Evolutionary conservation across 768 basidiomycete species (phyloP), one percentile per base, ranked within the genome.

Genomic region (Collybia nuda): DNA sequence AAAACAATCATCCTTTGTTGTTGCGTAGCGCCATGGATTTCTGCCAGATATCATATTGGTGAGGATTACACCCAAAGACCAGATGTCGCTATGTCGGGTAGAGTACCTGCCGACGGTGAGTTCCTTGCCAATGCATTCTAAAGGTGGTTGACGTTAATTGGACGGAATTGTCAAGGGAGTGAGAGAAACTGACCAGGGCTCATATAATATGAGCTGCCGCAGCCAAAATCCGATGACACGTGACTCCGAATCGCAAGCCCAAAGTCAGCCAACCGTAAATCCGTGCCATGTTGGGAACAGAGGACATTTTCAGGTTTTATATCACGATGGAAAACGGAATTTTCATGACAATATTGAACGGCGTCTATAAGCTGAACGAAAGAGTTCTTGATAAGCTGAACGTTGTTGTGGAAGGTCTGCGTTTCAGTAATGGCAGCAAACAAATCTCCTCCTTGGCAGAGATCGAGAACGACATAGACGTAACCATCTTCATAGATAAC

Each of bases 241-340:
- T 62, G 65, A 51, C 68, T 65, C 44, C 67, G 69, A 6, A 80
- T 85, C 0, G 82, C 78, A 37, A 91, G 71, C 14, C 92, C 91
- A 74, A 93, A 93, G 67, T 93, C 91, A 6, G 87, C 82, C 44
- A 93, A 72, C 49, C 74, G 76, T 29, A 91, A 73, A 53, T 70
- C 67, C 37, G 65, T 61, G 14, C 85, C 84, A 44, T 67, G 81
- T 60, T 65, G 68, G 52, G 64, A 77, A 60, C 81, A 84, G 32
- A 93, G 69, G 22, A 92, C 75, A 63, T 86, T 91, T 64, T 93
- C 92, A 0, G 91, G 91, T 66, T 94, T 93, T 60, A 95, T 78
- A 60, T 93, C 90, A 21, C 91, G 86, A 67, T 94, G 93, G 62
- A 79, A 91, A 54, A 94, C 81, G 8, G 83, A 80, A 37, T 74